Evolutionary conservation across 1,139 yeast genomes (phyloP).

Genomic region (Geotrichum restrictum): DNA sequence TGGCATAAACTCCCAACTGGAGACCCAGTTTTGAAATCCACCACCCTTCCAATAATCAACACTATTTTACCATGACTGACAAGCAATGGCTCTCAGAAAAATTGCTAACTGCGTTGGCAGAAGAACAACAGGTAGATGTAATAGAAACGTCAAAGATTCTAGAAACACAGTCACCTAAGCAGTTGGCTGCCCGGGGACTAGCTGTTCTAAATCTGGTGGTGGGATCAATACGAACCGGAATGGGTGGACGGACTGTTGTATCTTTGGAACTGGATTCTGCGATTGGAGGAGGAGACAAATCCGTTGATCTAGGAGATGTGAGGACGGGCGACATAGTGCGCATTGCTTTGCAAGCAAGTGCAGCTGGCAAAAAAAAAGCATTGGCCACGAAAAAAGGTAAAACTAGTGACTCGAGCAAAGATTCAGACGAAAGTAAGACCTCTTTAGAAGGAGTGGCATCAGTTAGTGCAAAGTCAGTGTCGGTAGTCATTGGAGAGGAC

Average conservation of each 20-base stretch:
- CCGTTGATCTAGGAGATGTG: constrained; percentile 56
- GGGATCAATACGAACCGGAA: constrained; percentile 63
- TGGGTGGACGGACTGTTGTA: constrained; percentile 71
- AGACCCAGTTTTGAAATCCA: no score
- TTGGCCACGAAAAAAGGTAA: constrained; percentile 22
- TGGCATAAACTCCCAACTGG: constrained; percentile 9
- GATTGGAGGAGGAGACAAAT: constrained; percentile 39
- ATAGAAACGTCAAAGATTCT: constrained; percentile 34
- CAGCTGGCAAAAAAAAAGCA: constrained; percentile 25
- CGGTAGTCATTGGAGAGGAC: constrained; percentile 60
- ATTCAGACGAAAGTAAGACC: constrained; percentile 22
- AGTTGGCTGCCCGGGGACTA: constrained; percentile 63
- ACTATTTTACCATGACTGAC: background rate
- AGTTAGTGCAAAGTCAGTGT: constrained; percentile 47
- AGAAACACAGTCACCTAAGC: constrained; percentile 52
- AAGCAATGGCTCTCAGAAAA: constrained; percentile 38
- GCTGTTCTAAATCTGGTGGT: constrained; percentile 67
- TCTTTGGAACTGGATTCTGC: constrained; percentile 66
- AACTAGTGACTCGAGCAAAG: constrained; percentile 25
- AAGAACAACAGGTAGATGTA: constrained; percentile 31
- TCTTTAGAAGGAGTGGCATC: constrained; percentile 59
- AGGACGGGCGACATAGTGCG: constrained; percentile 68
- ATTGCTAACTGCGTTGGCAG: constrained; percentile 29
- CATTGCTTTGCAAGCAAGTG: constrained; percentile 33
- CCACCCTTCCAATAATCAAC: no score